A percentile compares a stretch with the other conserved stretches of the same genome.
These are phyloP conservation scores for Prunus mume DNA, from an alignment of 306 rosid species.

Conservation along the genomic window DNA sequence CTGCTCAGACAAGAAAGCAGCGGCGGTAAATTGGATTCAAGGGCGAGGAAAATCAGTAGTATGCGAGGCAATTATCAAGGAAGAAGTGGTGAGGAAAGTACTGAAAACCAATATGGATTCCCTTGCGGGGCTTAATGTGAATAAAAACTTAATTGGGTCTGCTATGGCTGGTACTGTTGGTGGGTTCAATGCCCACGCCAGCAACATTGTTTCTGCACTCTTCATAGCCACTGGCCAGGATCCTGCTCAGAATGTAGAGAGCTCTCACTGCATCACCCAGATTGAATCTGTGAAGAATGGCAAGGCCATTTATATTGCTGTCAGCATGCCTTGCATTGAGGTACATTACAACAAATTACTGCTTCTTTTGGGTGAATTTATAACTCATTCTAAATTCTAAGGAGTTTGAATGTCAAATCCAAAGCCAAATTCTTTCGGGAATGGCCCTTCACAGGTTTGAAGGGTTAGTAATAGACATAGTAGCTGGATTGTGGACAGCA, in stretches of 20 bases:
- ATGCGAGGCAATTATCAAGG: constrained; percentile 27
- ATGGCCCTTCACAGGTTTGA: not conserved
- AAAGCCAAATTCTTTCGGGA: not conserved
- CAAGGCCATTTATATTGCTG: constrained; percentile 22
- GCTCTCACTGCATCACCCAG: constrained; percentile 31
- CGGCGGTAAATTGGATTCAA: constrained; percentile 35
- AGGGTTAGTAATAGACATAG: not conserved
- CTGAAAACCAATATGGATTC: constrained; percentile 23
- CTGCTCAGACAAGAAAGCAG: constrained; percentile 37
- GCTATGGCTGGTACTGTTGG: constrained; percentile 32
- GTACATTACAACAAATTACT: not conserved
- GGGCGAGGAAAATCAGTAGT: constrained; percentile 32
- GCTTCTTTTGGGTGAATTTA: not conserved
- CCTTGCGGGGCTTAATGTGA: constrained; percentile 26
- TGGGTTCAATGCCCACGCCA: constrained; percentile 32
- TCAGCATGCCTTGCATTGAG: constrained; percentile 36
- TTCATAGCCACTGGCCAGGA: constrained; percentile 36
- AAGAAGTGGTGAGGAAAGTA: constrained; percentile 25
- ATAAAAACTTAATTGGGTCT: constrained; percentile 29
- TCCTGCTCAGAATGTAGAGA: constrained; percentile 37
- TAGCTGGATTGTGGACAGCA: not conserved
- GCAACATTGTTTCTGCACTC: constrained; percentile 30
- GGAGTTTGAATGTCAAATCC: not conserved
- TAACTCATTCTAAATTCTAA: not conserved
- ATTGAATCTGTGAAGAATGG: constrained; percentile 27